Percentiles rank a stretch among this genome's conserved stretches.
Evolutionary conservation across 2,329 filamentous ascomycete genomes (phyloP).

Genomic region (Eutypa lata): DNA sequence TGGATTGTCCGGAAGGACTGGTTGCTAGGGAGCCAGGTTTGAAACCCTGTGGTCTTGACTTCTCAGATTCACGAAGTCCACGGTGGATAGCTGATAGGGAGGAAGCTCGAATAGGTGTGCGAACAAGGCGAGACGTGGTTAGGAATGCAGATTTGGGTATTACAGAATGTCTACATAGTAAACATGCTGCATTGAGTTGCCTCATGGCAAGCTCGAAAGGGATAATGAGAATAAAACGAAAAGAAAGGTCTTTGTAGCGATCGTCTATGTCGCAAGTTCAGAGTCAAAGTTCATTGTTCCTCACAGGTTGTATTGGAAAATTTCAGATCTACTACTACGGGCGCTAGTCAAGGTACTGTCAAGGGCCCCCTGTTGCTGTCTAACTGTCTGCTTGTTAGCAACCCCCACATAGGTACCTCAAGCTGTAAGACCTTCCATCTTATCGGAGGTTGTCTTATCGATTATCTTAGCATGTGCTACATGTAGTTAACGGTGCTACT

Average conservation of each 20-base stretch:
- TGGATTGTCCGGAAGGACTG: slow-evolving; percentile 20
- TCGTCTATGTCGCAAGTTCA: too few species aligned
- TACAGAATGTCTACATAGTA: slow-evolving; percentile 23
- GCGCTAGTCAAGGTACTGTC: too few species aligned
- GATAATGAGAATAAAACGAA: slow-evolving; percentile 1
- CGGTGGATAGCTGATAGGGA: slow-evolving; percentile 69
- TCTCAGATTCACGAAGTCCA: slow-evolving; percentile 52
- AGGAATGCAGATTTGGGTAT: slow-evolving; percentile 9
- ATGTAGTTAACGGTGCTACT: too few species aligned
- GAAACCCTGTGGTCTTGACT: slow-evolving; percentile 29
- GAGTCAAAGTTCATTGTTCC: too few species aligned
- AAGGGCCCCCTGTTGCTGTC: too few species aligned
- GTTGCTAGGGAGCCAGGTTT: slow-evolving; percentile 25
- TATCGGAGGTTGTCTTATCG: too few species aligned
- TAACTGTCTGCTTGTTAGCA: too few species aligned
- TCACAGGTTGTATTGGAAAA: too few species aligned
- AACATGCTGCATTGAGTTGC: slow-evolving; percentile 22
- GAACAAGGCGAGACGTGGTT: slow-evolving; percentile 4
- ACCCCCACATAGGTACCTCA: too few species aligned
- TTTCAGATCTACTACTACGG: too few species aligned
- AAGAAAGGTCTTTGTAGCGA: not conserved
- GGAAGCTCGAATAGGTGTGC: slow-evolving; percentile 36
- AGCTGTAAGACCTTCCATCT: too few species aligned
- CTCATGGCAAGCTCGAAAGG: slow-evolving; percentile 24
- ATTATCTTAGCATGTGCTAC: not conserved